These are phyloP conservation scores for Aphanocladium album DNA, from an alignment of 2,329 filamentous ascomycete species.

Conservation along the genomic window DNA sequence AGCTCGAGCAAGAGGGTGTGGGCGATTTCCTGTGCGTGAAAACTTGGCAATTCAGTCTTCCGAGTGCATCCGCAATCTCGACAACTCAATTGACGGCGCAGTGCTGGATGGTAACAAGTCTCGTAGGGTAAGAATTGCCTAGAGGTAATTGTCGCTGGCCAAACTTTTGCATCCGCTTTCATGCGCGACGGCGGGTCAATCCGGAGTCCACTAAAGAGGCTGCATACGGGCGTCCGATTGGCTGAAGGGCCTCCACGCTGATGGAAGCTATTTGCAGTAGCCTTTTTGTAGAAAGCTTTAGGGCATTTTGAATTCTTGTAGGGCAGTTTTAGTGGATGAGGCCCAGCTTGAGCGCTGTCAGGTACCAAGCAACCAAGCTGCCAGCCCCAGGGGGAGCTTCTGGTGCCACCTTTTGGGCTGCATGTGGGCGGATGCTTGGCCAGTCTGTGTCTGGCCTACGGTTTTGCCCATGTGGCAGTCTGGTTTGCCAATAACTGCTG, in stretches of 20 bases:
- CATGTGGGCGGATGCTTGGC: neutral
- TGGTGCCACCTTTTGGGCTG: neutral
- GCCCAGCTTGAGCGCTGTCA: neutral
- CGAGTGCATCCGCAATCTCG: neutral
- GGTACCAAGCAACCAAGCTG: too few relatives aligned
- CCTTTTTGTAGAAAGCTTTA: neutral
- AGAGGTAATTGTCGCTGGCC: conserved; percentile 9
- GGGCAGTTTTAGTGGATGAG: neutral
- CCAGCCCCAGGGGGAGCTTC: neutral
- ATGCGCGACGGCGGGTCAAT: conserved; percentile 12
- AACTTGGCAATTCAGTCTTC: neutral
- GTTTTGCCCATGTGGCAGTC: neutral
- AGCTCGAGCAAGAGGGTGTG: neutral
- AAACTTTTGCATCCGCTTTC: conserved; percentile 14
- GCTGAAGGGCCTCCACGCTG: neutral
- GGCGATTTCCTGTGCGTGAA: neutral
- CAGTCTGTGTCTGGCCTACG: neutral
- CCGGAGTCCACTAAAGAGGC: conserved; percentile 6
- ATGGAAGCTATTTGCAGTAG: neutral
- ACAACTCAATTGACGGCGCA: conserved; percentile 11
- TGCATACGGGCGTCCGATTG: neutral
- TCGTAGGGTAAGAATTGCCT: neutral
- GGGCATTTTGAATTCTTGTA: neutral
- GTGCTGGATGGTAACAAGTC: neutral
- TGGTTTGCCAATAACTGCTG: neutral